phyloP scores from a whole-genome alignment of 1,139 yeast genomes.

The Martiniozyma asiatica region DNA sequence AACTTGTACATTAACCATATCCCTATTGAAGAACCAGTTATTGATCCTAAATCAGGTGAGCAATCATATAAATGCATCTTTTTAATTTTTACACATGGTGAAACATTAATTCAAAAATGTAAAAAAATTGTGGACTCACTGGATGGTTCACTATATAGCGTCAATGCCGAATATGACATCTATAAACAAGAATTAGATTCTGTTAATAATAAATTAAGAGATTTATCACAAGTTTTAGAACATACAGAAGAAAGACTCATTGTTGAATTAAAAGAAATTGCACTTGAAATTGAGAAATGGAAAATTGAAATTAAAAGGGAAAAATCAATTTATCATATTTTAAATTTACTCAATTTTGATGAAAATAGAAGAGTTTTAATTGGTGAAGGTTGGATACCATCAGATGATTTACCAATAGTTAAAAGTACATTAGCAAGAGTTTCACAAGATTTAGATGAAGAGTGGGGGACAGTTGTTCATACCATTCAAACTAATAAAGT shows the following conservation, averaged over 20 bases:
- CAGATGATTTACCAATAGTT: slow-evolving; percentile 30
- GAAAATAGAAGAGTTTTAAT: slow-evolving; percentile 75
- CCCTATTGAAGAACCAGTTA: slow-evolving; percentile 52
- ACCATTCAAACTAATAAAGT: slow-evolving; percentile 68
- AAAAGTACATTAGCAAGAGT: slow-evolving; percentile 40
- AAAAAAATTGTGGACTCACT: slow-evolving; percentile 69
- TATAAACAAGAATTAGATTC: slow-evolving; percentile 50
- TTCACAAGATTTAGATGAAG: slow-evolving; percentile 44
- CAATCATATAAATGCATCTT: slow-evolving; percentile 56
- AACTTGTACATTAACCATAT: slow-evolving; percentile 66
- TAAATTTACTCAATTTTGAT: slow-evolving; percentile 78
- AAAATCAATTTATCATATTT: slow-evolving; percentile 57
- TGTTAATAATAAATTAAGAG: slow-evolving; percentile 40
- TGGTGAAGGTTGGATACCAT: slow-evolving; percentile 94
- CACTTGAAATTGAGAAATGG: slow-evolving; percentile 61
- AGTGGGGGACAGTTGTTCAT: slow-evolving; percentile 68
- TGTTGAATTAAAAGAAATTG: slow-evolving; percentile 66
- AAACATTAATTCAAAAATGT: slow-evolving; percentile 52
- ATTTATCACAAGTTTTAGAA: slow-evolving; percentile 44
- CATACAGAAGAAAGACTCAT: slow-evolving; percentile 60
- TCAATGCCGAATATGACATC: slow-evolving; percentile 44
- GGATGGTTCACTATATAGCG: slow-evolving; percentile 66
- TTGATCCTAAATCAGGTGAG: slow-evolving; percentile 35
- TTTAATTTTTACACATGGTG: slow-evolving; percentile 68
- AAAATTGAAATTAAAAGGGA: slow-evolving; percentile 59